Conservation (phyloP, 2,329 filamentous ascomycete genomes). For the Penicillium rolfsii region DNA sequence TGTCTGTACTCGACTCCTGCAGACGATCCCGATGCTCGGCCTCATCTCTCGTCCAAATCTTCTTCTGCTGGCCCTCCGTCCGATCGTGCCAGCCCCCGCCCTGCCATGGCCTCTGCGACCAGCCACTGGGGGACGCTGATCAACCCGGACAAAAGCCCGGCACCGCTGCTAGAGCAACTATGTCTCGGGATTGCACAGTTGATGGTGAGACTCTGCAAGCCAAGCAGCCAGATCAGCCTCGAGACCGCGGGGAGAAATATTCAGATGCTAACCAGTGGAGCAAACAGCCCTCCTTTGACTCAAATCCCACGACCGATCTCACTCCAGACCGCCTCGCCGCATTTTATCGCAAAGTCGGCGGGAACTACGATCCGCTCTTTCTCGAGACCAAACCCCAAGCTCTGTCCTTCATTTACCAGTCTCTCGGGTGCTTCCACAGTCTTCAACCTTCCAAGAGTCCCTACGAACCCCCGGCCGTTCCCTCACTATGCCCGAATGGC, state of each 20-base stretch:
- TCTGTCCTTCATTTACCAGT: conserved; percentile 90
- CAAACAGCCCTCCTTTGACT: conserved; percentile 37
- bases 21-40: conserved; percentile 2
- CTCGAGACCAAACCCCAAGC: conserved; percentile 71
- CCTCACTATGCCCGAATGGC: conserved; percentile 78
- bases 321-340: conserved; percentile 72
- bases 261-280: not conserved
- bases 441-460: conserved; percentile 72
- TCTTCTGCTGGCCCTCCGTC: conserved; percentile 10
- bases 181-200: conserved; percentile 69
- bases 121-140: conserved; percentile 66
- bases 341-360: conserved; percentile 75
- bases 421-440: conserved; percentile 85
- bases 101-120: conserved; percentile 37
- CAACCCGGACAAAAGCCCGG: conserved; percentile 67
- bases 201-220: conserved; percentile 68
- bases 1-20: conserved; percentile 8
- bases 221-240: too few relatives aligned
- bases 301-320: conserved; percentile 41
- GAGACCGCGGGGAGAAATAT: not conserved
- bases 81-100: conserved; percentile 20
- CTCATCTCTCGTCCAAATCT: conserved; percentile 11
- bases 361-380: conserved; percentile 79
- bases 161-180: conserved; percentile 67
- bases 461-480: conserved; percentile 75